These are phyloP conservation scores for Hibiscus trionum DNA, from an alignment of 345 rosid genomes.

Conservation along the genomic window DNA sequence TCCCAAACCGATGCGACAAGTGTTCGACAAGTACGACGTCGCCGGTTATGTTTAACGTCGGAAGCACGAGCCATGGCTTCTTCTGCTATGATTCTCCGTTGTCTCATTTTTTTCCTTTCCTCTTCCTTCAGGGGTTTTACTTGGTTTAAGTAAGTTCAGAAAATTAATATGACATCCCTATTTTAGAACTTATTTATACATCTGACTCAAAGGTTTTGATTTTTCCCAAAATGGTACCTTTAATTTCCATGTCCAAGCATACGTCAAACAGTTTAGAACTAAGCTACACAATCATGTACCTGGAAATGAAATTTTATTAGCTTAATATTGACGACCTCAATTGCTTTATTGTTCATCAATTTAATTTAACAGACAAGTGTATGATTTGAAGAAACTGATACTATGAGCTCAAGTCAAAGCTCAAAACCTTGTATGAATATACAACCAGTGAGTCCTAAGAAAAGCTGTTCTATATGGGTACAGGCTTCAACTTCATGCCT, in stretches of 20 bases:
- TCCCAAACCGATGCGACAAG: constrained; percentile 52
- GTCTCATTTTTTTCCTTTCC: constrained; percentile 2
- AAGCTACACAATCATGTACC: not conserved
- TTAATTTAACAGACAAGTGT: constrained; percentile 4
- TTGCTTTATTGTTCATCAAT: constrained; percentile 7
- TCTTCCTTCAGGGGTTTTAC: not conserved
- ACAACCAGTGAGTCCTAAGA: constrained; percentile 16
- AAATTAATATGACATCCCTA: not conserved
- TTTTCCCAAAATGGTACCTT: not conserved
- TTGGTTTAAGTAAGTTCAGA: not conserved
- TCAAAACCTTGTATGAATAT: constrained; percentile 20
- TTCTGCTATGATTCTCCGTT: constrained; percentile 32
- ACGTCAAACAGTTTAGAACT: not conserved
- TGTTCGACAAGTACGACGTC: constrained; percentile 31
- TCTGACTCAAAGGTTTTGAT: not conserved
- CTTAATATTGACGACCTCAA: constrained; percentile 3
- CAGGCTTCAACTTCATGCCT: constrained; percentile 4
- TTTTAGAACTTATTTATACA: not conserved
- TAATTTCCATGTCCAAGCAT: no score
- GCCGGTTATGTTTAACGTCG: constrained; percentile 29
- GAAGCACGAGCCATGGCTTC: constrained; percentile 31
- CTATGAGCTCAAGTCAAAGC: constrained; percentile 27
- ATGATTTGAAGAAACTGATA: constrained; percentile 11
- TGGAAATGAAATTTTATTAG: not conserved
- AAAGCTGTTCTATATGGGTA: not conserved